Conservation (phyloP, 306 rosid species). For the Prunus padus region DNA sequence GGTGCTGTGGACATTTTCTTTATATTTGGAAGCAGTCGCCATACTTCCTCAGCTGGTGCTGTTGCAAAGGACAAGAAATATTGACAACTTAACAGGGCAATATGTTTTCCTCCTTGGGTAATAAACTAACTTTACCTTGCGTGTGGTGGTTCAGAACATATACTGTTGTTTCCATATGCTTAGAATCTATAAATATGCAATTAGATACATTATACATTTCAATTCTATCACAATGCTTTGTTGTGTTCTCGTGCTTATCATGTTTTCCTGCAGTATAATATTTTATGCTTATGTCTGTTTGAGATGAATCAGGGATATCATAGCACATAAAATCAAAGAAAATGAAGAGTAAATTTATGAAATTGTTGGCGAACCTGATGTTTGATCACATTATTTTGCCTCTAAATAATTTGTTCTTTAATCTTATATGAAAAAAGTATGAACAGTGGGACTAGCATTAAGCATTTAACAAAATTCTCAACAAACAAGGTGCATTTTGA, state of each 20-base stretch:
- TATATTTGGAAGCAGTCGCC: constrained; percentile 90
- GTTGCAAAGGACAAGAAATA: constrained; percentile 84
- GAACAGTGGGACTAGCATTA: too few relatives aligned
- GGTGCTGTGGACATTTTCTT: constrained; percentile 91
- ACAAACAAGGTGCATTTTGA: too few relatives aligned
- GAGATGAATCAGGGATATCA: not conserved
- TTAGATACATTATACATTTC: not conserved
- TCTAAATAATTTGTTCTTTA: too few relatives aligned
- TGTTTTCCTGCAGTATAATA: not conserved
- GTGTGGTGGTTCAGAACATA: not conserved
- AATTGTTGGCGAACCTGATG: too few relatives aligned
- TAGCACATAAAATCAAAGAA: not conserved
- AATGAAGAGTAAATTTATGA: too few relatives aligned
- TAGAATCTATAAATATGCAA: not conserved
- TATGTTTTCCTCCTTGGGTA: constrained; percentile 88
- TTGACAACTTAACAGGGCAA: constrained; percentile 92
- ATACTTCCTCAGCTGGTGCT: constrained; percentile 86
- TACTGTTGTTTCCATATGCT: not conserved
- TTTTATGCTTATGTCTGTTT: not conserved
- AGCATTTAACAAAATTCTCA: too few relatives aligned
- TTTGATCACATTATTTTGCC: too few relatives aligned
- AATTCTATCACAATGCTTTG: not conserved
- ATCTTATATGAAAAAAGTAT: too few relatives aligned
- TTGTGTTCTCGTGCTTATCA: not conserved
- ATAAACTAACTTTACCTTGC: constrained; percentile 13